phyloP scores from a whole-genome alignment of 140 eudicot genomes.

The Erigeron philadelphicus region DNA sequence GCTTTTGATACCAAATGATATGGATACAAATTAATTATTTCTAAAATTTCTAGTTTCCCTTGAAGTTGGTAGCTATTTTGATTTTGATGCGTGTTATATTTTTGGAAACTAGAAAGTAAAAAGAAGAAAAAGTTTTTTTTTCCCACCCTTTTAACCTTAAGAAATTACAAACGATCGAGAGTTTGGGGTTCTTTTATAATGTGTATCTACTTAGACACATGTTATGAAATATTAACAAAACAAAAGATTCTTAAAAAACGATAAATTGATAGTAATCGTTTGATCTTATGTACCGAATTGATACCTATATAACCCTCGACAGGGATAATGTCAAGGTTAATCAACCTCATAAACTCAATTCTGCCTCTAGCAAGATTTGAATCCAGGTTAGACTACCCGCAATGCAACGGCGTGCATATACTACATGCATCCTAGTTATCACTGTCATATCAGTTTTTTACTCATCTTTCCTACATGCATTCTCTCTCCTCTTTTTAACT shows the following conservation, averaged over 20 bases:
- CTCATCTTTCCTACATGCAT: too few relatives aligned
- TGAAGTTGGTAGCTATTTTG: conserved; percentile 14
- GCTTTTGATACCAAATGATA: conserved; percentile 17
- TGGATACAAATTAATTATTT: background rate
- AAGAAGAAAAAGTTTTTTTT: conserved; percentile 1
- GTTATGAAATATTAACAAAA: background rate
- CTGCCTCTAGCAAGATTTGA: too few relatives aligned
- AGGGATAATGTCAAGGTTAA: too few relatives aligned
- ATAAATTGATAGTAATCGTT: too few relatives aligned
- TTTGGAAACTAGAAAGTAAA: conserved; percentile 3
- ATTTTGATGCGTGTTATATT: conserved; percentile 17
- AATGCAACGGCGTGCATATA: too few relatives aligned
- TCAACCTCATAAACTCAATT: too few relatives aligned
- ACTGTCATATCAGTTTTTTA: too few relatives aligned
- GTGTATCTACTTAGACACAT: background rate
- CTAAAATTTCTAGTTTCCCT: conserved; percentile 1
- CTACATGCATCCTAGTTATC: too few relatives aligned
- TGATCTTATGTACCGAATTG: too few relatives aligned
- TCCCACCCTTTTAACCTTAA: background rate
- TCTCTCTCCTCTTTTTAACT: too few relatives aligned
- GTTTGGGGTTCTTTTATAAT: background rate
- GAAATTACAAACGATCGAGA: background rate
- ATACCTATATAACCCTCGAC: too few relatives aligned
- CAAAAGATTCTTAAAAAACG: background rate
- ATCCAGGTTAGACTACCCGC: too few relatives aligned